These are phyloP conservation scores for Phialophora macrospora DNA, from an alignment of 2,329 filamentous ascomycete genomes.

Conservation along the genomic window DNA sequence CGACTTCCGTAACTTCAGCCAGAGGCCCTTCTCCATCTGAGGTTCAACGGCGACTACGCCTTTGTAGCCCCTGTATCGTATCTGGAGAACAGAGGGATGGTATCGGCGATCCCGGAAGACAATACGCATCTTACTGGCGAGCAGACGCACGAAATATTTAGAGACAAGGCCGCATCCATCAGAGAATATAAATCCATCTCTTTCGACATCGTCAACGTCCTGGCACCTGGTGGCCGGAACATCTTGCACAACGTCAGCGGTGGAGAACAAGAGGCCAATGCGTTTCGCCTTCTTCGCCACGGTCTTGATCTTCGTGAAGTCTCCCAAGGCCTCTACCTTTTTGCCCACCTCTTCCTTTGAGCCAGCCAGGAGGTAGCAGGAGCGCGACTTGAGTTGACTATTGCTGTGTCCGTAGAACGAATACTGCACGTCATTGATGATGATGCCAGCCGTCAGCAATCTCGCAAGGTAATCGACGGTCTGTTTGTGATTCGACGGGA, in stretches of 20 bases:
- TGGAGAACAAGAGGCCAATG: constrained; percentile 13
- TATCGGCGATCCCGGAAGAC: constrained; percentile 4
- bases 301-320: constrained; percentile 14
- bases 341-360: constrained; percentile 11
- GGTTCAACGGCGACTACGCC: constrained; percentile 5
- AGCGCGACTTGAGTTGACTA: constrained; percentile 14
- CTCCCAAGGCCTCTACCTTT: constrained; percentile 11
- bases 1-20: constrained; percentile 15
- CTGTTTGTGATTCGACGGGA: constrained; percentile 1
- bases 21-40: constrained; percentile 11
- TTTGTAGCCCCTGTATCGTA: constrained; percentile 10
- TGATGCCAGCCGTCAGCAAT: constrained; percentile 5
- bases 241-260: constrained; percentile 10
- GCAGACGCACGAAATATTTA: not conserved
- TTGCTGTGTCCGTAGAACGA: constrained; percentile 18
- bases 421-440: constrained; percentile 10
- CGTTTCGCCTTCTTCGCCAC: constrained; percentile 13
- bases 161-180: constrained; percentile 12
- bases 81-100: constrained; percentile 13
- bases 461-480: constrained; percentile 3
- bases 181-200: constrained; percentile 16
- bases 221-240: constrained; percentile 6
- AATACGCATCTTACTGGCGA: constrained; percentile 12
- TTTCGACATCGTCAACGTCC: constrained; percentile 14
- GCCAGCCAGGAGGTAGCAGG: constrained; percentile 11